Percentiles rank a stretch among this genome's conserved stretches.
Evolutionary conservation across 2,329 filamentous ascomycete species (phyloP).

Genomic region (Alternaria triticimaculans): DNA sequence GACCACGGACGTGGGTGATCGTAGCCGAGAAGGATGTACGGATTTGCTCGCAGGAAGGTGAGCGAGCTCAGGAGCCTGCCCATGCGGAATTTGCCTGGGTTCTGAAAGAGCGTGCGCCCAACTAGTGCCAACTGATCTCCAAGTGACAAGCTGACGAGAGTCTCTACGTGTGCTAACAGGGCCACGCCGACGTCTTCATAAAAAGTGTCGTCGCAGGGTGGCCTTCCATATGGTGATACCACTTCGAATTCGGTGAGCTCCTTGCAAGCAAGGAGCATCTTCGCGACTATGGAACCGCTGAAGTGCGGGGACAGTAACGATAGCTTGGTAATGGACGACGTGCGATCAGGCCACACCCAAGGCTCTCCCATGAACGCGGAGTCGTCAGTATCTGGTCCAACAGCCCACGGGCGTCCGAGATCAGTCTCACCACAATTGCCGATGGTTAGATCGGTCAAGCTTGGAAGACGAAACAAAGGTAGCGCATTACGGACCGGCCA

Average conservation of each 20-base stretch:
- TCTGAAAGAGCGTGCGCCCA: too few species aligned
- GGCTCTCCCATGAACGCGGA: background rate
- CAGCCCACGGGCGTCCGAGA: background rate
- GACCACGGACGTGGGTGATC: too few species aligned
- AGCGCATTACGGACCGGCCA: background rate
- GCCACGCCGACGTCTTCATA: accelerated
- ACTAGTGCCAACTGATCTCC: too few species aligned
- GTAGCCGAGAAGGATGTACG: background rate
- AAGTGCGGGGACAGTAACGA: background rate
- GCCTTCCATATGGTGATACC: accelerated
- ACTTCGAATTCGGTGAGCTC: accelerated
- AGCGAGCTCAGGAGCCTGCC: background rate
- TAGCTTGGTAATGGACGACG: accelerated
- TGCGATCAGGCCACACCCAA: background rate
- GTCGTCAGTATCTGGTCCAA: background rate
- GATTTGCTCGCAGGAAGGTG: background rate
- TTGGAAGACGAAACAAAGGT: background rate
- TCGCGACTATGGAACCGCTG: background rate
- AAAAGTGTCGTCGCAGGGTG: accelerated
- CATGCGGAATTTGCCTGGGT: background rate
- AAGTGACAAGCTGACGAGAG: too few species aligned
- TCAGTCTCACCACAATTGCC: background rate
- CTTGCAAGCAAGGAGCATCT: background rate
- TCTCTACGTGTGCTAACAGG: accelerated
- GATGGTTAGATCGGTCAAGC: background rate